phyloP scores from a whole-genome alignment of 306 rosid genomes.

The Ceratonia siliqua region DNA sequence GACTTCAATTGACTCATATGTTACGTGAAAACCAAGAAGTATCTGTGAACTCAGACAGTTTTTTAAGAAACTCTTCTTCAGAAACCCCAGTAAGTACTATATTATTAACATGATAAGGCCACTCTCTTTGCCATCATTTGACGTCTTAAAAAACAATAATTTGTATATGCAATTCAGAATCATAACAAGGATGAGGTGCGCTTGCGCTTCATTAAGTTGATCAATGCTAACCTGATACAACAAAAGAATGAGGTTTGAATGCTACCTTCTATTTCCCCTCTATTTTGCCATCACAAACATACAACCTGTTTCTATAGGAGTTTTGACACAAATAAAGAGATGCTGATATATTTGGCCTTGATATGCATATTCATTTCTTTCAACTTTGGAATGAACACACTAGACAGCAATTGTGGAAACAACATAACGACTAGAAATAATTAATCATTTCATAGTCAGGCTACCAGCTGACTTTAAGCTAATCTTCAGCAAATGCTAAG shows the following conservation, averaged over 20 bases:
- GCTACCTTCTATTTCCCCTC: not conserved
- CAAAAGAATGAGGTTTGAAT: not conserved
- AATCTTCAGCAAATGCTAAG: not conserved
- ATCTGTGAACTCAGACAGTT: conserved; percentile 12
- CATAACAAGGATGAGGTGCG: not conserved
- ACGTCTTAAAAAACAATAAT: not conserved
- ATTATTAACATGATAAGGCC: not conserved
- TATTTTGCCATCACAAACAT: not conserved
- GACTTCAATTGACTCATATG: conserved; percentile 32
- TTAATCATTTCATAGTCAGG: not conserved
- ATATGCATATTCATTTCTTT: not conserved
- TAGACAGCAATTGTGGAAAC: not conserved
- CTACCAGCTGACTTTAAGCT: not conserved
- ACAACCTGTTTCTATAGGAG: too few species aligned
- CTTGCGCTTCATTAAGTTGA: not conserved
- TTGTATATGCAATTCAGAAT: not conserved
- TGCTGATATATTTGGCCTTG: not conserved
- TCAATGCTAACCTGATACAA: not conserved
- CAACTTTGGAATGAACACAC: not conserved
- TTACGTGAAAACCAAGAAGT: conserved; percentile 34
- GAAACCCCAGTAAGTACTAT: conserved; percentile 45
- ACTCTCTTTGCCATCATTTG: not conserved
- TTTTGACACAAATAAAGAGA: not conserved
- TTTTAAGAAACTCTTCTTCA: conserved; percentile 22
- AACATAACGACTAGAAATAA: not conserved